A percentile compares a stretch with the other conserved stretches of the same genome.
Conservation (phyloP, 495 filamentous ascomycete genomes). For the Hyphodiscus hymeniophilus region DNA sequence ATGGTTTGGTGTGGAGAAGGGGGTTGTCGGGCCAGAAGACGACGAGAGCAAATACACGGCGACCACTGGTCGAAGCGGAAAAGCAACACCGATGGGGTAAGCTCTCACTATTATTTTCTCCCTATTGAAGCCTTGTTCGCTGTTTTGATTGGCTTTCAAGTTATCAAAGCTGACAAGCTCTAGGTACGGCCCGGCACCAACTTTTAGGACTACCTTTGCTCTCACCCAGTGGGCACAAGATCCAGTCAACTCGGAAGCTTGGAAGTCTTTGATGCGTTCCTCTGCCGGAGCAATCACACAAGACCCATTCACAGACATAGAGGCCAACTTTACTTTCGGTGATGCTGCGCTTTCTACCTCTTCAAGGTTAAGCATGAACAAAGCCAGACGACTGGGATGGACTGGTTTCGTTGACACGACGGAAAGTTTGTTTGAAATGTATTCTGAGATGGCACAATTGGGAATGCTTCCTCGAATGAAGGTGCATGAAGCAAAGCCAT, state of each 20-base stretch:
- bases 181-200: neutral
- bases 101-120: too few relatives aligned
- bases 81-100: too few relatives aligned
- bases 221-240: neutral
- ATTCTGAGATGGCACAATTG: neutral
- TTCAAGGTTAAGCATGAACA: neutral
- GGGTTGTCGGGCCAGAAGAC: slow-evolving; percentile 21
- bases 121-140: too few relatives aligned
- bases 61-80: too few relatives aligned
- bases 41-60: slow-evolving; percentile 20
- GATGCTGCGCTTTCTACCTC: neutral
- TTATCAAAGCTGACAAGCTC: too few relatives aligned
- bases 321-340: neutral
- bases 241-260: neutral
- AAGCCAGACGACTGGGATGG: neutral
- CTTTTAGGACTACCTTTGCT: neutral
- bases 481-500: neutral
- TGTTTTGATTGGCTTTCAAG: too few relatives aligned
- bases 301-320: neutral
- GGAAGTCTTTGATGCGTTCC: neutral
- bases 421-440: neutral
- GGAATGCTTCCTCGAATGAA: neutral
- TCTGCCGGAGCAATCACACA: neutral
- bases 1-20: slow-evolving; percentile 2
- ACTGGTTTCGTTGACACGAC: neutral